Evolutionary conservation across 306 rosid species (phyloP), one percentile per base, ranked within the genome.

Genomic region (Rubus idaeus): DNA sequence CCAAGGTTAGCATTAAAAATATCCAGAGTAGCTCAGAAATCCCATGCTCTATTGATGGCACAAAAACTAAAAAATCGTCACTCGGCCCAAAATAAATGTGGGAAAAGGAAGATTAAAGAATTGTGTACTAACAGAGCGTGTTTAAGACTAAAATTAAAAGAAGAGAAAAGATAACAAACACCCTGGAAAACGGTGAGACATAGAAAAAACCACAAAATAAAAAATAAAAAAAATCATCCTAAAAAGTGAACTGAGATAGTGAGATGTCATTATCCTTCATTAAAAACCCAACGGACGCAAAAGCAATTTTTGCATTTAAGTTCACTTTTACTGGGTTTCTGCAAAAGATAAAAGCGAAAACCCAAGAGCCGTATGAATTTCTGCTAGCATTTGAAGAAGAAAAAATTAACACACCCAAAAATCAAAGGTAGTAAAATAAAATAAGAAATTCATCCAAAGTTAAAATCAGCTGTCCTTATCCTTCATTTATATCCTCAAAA

Each of bases 391-490:
- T 65, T 41, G 14, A 66, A 18, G n/a, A n/a, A 8, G n/a, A 5
- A n/a, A 18, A 40, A 1, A 18, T 5, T 5, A 14, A 63, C 3
- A 35, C 26, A 18, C 49, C 49, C 13, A 58, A 68, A 64, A 16
- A 37, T 14, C 21, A 17, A 39, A 64, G 37, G 45, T 73, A 62
- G 55, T 68, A 56, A 42, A 67, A 77, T 40, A 82, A 61, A 71
- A 10, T 14, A 58, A 21, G 67, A 9, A 51, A 14, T 65, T 58
- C 73, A 74, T 60, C 37, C 58, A 70, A 77, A 49, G 70, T 17
- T 18, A 75, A 46, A 74, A 44, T 58, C 63, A 49, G 72, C 61
- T 79, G 84, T 79, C 87, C 20, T 72, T 83, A 30, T 81, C 88
- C 56, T 44, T 78, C 72, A 46, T 73, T 75, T 21, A 65, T 75